These are phyloP conservation scores for Microcyclospora pomicola DNA, from an alignment of 2,329 filamentous ascomycete species.

Conservation along the genomic window DNA sequence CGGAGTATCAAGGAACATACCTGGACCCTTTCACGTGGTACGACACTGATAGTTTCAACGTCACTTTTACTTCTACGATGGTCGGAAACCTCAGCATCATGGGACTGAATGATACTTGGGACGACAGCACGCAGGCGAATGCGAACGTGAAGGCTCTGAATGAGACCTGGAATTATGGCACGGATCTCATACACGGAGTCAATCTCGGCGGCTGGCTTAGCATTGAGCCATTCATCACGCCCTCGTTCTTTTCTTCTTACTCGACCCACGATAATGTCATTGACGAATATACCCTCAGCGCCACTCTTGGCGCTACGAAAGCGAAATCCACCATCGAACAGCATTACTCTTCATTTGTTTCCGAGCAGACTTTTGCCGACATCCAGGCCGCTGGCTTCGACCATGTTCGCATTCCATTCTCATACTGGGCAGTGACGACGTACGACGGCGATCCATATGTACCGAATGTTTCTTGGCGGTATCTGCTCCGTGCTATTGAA, in stretches of 20 bases:
- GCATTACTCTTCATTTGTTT: constrained; percentile 84
- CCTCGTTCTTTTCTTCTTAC: constrained; percentile 69
- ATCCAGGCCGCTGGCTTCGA: constrained; percentile 83
- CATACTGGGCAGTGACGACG: constrained; percentile 83
- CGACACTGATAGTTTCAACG: constrained; percentile 80
- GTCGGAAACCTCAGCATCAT: constrained; percentile 84
- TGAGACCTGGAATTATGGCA: constrained; percentile 64
- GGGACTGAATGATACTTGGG: constrained; percentile 73
- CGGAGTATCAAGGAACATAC: constrained; percentile 56
- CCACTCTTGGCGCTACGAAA: constrained; percentile 52
- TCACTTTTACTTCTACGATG: constrained; percentile 75
- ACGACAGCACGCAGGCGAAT: constrained; percentile 69
- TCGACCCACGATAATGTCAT: constrained; percentile 50
- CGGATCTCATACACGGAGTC: constrained; percentile 70
- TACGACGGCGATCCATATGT: constrained; percentile 84
- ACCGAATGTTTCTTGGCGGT: constrained; percentile 77
- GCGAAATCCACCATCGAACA: constrained; percentile 61
- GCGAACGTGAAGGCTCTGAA: constrained; percentile 64
- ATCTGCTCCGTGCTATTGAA: constrained; percentile 82
- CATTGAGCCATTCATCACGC: constrained; percentile 89
- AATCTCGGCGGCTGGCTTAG: constrained; percentile 91
- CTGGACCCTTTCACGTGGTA: constrained; percentile 88
- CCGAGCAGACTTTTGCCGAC: constrained; percentile 66
- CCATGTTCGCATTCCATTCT: constrained; percentile 90
- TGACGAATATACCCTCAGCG: constrained; percentile 74